Evolutionary conservation across 2,329 filamentous ascomycete species (phyloP).

Genomic region (Emergomyces africanus): DNA sequence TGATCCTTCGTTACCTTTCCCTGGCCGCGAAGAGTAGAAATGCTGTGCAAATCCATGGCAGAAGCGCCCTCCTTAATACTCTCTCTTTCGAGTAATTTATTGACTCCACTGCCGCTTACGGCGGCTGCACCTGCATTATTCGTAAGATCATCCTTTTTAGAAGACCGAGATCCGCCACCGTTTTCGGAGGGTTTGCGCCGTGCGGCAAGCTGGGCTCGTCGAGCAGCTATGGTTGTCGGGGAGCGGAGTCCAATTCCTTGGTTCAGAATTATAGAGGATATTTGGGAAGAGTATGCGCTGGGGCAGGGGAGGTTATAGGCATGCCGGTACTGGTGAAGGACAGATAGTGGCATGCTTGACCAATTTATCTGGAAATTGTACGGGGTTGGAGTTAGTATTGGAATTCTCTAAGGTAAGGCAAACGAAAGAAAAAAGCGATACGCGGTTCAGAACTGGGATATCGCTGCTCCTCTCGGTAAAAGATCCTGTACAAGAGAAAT

Average conservation of each 20-base stretch:
- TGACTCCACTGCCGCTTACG: neutral
- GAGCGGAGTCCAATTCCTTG: slow-evolving; percentile 33
- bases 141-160: neutral
- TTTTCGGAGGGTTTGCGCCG: neutral
- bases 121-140: neutral
- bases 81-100: neutral
- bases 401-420: neutral
- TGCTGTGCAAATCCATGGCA: neutral
- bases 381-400: neutral
- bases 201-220: slow-evolving; percentile 16
- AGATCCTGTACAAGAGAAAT: slow-evolving; percentile 1
- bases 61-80: neutral
- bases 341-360: slow-evolving; percentile 30
- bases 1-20: slow-evolving; percentile 30
- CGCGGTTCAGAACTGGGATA: neutral
- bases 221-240: slow-evolving; percentile 31
- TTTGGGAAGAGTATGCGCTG: slow-evolving; percentile 30
- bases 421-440: neutral
- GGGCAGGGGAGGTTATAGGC: slow-evolving; percentile 34
- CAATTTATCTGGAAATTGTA: slow-evolving; percentile 27
- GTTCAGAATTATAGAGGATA: slow-evolving; percentile 36
- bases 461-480: neutral
- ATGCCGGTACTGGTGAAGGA: slow-evolving; percentile 38
- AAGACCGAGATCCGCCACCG: neutral
- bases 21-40: slow-evolving; percentile 14